phyloP scores from a whole-genome alignment of 176 grass and related monocot genomes.

The Carex cristatella region DNA sequence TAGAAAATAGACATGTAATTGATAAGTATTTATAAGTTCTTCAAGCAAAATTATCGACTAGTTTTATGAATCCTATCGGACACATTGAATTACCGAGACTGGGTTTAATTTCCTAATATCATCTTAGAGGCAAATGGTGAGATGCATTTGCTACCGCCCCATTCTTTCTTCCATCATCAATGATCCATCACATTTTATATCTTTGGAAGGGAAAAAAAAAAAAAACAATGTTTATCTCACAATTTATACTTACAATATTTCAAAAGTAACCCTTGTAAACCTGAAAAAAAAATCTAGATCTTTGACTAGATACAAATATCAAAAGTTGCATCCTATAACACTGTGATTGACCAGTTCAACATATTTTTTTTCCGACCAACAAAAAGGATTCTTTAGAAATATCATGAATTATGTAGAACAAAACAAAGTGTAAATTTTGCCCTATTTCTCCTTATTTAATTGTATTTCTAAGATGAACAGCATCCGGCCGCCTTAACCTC shows the following conservation, averaged over 20 bases:
- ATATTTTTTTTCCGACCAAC: neutral
- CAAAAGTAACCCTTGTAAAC: neutral
- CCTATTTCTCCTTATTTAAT: slow-evolving; percentile 1
- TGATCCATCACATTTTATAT: neutral
- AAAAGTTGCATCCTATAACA: slow-evolving; percentile 11
- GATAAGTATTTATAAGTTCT: neutral
- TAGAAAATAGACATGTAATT: too few relatives aligned
- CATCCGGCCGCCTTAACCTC: slow-evolving; percentile 26
- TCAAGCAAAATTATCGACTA: neutral
- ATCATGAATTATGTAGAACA: slow-evolving; percentile 1
- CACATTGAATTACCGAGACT: too few relatives aligned
- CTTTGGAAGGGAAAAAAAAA: neutral
- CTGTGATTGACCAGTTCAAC: neutral
- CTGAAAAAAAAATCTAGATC: neutral
- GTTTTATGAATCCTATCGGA: neutral
- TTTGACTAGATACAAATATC: slow-evolving; percentile 10
- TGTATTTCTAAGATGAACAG: slow-evolving; percentile 30
- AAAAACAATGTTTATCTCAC: slow-evolving; percentile 1
- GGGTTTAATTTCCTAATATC: too few relatives aligned
- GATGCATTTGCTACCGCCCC: too few relatives aligned
- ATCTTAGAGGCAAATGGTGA: too few relatives aligned
- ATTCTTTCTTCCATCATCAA: neutral
- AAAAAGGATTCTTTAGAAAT: slow-evolving; percentile 4
- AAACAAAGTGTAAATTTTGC: slow-evolving; percentile 8
- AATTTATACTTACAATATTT: slow-evolving; percentile 11